These are phyloP conservation scores for Monosporozyma yasuniensis DNA, from an alignment of 805 yeast genomes.

Conservation along the genomic window DNA sequence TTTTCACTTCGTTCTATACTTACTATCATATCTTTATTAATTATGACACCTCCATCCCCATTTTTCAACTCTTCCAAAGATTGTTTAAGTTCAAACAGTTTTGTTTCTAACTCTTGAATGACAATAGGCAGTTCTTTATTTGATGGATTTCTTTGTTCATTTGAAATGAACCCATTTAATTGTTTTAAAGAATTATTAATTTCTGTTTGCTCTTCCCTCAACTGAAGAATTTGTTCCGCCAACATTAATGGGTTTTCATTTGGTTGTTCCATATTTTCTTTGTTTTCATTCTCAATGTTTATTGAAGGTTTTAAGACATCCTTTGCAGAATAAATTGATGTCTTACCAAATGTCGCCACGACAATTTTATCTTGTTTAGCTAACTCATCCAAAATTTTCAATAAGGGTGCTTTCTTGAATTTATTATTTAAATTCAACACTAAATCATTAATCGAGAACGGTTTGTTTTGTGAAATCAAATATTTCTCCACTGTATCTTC, in stretches of 20 bases:
- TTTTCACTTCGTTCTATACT: constrained; percentile 8
- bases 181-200: constrained; percentile 10
- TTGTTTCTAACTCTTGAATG: not conserved
- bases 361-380: constrained; percentile 29
- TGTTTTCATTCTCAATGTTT: constrained; percentile 6
- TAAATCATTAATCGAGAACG: constrained; percentile 41
- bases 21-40: constrained; percentile 5
- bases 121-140: not conserved
- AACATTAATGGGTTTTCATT: not conserved
- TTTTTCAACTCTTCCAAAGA: constrained; percentile 10
- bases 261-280: constrained; percentile 5
- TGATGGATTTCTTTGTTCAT: not conserved
- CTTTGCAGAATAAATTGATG: constrained; percentile 35
- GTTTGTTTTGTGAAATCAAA: constrained; percentile 37
- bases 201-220: constrained; percentile 19
- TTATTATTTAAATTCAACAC: constrained; percentile 37
- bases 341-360: constrained; percentile 38
- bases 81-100: not conserved
- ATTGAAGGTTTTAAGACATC: constrained; percentile 21
- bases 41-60: constrained; percentile 5
- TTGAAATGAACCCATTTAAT: not conserved
- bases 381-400: constrained; percentile 33
- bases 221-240: constrained; percentile 12
- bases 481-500: constrained; percentile 32
- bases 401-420: constrained; percentile 29